Conservation (phyloP, 2,329 filamentous ascomycete genomes). For the Thielaviopsis cerberus region DNA sequence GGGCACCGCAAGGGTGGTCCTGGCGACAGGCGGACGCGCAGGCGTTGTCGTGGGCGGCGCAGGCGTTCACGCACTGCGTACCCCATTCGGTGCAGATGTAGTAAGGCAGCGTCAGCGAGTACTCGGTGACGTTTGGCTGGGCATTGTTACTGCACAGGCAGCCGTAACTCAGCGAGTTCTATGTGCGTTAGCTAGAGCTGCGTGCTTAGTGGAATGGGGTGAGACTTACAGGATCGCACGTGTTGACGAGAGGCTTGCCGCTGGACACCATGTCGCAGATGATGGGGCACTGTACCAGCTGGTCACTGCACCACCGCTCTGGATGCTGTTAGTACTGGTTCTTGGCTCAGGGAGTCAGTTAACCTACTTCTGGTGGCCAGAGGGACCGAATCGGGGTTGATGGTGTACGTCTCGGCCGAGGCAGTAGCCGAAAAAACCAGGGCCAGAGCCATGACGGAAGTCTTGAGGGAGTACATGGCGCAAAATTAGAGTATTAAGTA, state of each 20-base stretch:
- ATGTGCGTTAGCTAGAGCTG: not conserved
- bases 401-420: slow-evolving; percentile 33
- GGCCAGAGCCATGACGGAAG: slow-evolving; percentile 34
- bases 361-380: slow-evolving; percentile 32
- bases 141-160: slow-evolving; percentile 53
- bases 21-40: slow-evolving; percentile 44
- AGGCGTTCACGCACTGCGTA: slow-evolving; percentile 44
- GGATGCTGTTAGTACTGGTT: not conserved
- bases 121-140: slow-evolving; percentile 56
- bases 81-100: slow-evolving; percentile 57
- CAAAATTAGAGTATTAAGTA: not conserved
- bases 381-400: slow-evolving; percentile 44
- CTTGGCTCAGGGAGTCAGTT: not conserved
- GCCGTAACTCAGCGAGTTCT: slow-evolving; percentile 45
- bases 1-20: slow-evolving; percentile 56
- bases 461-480: slow-evolving; percentile 37
- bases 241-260: slow-evolving; percentile 38
- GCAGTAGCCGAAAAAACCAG: slow-evolving; percentile 32
- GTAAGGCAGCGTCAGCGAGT: slow-evolving; percentile 61
- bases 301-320: slow-evolving; percentile 48
- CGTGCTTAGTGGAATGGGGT: not conserved
- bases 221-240: slow-evolving; percentile 43
- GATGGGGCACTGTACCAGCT: slow-evolving; percentile 46
- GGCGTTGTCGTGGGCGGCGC: slow-evolving; percentile 31
- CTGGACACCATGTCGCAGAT: slow-evolving; percentile 47